A percentile compares a stretch with the other conserved stretches of the same genome.
Evolutionary conservation across 306 rosid genomes (phyloP).

Genomic region (Sphenostylis stenocarpa): DNA sequence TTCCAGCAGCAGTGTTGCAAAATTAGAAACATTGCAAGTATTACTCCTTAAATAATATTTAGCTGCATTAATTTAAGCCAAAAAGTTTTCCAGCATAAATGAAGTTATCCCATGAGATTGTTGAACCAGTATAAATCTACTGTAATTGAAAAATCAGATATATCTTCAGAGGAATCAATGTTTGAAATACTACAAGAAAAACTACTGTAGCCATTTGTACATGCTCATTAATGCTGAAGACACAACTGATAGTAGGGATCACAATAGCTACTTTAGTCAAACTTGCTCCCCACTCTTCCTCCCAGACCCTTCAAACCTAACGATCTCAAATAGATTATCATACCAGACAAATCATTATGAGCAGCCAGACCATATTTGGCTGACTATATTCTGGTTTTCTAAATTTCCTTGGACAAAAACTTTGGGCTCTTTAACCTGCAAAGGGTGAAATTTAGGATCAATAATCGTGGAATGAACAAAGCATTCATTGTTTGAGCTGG

Average conservation of each 20-base stretch:
- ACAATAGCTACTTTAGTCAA: neutral
- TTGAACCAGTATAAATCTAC: neutral
- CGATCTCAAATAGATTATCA: neutral
- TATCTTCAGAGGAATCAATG: neutral
- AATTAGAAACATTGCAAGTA: neutral
- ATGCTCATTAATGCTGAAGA: neutral
- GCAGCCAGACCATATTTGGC: constrained; percentile 74
- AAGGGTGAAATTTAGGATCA: constrained; percentile 1
- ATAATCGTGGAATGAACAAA: neutral
- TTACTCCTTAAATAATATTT: neutral
- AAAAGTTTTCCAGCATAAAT: neutral
- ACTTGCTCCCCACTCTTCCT: neutral
- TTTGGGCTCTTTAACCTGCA: constrained; percentile 74
- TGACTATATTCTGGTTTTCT: constrained; percentile 40
- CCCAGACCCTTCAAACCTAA: too few species aligned
- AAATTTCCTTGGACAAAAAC: constrained; percentile 69
- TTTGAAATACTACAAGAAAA: constrained; percentile 13
- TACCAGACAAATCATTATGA: constrained; percentile 16
- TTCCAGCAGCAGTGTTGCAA: neutral
- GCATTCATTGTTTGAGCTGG: constrained; percentile 21
- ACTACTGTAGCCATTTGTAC: neutral
- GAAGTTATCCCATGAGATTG: neutral
- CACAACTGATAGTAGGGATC: neutral
- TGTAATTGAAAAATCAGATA: neutral
- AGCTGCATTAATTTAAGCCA: neutral